These are phyloP conservation scores for Lichtheimia hyalospora DNA, from an alignment of 371 early-diverging fungal species.

Conservation along the genomic window DNA sequence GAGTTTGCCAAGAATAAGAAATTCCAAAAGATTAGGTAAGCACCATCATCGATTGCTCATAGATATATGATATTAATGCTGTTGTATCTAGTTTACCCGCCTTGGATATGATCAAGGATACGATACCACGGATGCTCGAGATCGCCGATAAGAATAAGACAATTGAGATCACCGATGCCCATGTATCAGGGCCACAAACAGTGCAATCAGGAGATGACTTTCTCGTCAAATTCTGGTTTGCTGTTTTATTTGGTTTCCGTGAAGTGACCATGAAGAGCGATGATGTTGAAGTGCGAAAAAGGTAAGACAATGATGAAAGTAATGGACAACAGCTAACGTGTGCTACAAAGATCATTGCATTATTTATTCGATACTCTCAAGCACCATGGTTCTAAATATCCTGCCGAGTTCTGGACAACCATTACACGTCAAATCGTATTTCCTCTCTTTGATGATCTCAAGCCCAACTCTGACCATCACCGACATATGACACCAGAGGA, in stretches of 20 bases:
- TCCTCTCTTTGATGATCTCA: slow-evolving; percentile 86
- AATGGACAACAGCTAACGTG: background rate
- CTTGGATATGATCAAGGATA: slow-evolving; percentile 51
- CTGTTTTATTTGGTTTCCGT: slow-evolving; percentile 81
- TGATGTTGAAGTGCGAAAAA: slow-evolving; percentile 88
- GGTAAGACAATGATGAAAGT: slow-evolving; percentile 18
- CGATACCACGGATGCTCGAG: slow-evolving; percentile 51
- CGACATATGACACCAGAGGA: slow-evolving; percentile 48
- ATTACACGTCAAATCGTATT: slow-evolving; percentile 84
- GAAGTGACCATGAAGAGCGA: slow-evolving; percentile 88
- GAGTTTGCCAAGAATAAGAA: slow-evolving; percentile 71
- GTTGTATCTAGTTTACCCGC: slow-evolving; percentile 43
- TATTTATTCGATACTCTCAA: slow-evolving; percentile 84
- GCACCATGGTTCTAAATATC: slow-evolving; percentile 65
- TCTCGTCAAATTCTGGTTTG: slow-evolving; percentile 75
- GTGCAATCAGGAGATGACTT: slow-evolving; percentile 45
- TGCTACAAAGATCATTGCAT: slow-evolving; percentile 57
- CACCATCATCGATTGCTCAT: background rate
- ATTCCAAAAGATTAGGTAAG: slow-evolving; percentile 52
- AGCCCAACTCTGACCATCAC: slow-evolving; percentile 26
- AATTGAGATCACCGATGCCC: slow-evolving; percentile 41
- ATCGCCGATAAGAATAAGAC: slow-evolving; percentile 40
- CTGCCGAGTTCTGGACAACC: slow-evolving; percentile 81
- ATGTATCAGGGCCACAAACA: slow-evolving; percentile 19
- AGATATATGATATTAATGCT: background rate